Percentiles rank a stretch among this genome's conserved stretches.
phyloP scores from a whole-genome alignment of 73 alveolate genomes.

The Paramecium sonneborni region DNA sequence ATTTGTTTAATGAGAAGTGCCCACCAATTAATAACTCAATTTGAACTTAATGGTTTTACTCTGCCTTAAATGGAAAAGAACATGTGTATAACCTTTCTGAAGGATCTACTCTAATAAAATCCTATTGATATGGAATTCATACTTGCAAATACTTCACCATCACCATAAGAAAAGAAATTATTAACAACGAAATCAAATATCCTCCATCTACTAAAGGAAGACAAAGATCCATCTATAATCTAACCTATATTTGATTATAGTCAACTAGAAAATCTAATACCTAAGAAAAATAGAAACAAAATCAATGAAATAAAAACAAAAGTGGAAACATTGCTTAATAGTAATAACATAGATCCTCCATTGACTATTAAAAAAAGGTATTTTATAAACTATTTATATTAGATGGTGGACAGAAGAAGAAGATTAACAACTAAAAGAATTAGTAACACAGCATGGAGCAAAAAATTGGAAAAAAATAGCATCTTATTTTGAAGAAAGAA shows the following conservation, averaged over 20 bases:
- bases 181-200: neutral
- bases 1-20: conserved; percentile 41
- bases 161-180: neutral
- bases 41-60: conserved; percentile 20
- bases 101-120: neutral
- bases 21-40: conserved; percentile 26
- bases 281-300: conserved; percentile 15
- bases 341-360: conserved; percentile 46
- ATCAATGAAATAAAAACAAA: conserved; percentile 18
- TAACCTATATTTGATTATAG: neutral
- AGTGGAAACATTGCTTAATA: conserved; percentile 30
- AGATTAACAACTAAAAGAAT: conserved; percentile 69
- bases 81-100: conserved; percentile 13
- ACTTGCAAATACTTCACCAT: conserved; percentile 7
- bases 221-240: neutral
- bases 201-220: neutral
- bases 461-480: conserved; percentile 89
- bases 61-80: neutral
- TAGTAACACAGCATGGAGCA: conserved; percentile 75
- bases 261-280: neutral
- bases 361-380: conserved; percentile 29
- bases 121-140: conserved; percentile 12
- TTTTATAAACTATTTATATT: neutral
- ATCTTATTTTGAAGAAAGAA: conserved; percentile 75
- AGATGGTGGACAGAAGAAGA: conserved; percentile 84